phyloP scores from a whole-genome alignment of 2,329 filamentous ascomycete genomes.

The Phaeomoniella chlamydospora region DNA sequence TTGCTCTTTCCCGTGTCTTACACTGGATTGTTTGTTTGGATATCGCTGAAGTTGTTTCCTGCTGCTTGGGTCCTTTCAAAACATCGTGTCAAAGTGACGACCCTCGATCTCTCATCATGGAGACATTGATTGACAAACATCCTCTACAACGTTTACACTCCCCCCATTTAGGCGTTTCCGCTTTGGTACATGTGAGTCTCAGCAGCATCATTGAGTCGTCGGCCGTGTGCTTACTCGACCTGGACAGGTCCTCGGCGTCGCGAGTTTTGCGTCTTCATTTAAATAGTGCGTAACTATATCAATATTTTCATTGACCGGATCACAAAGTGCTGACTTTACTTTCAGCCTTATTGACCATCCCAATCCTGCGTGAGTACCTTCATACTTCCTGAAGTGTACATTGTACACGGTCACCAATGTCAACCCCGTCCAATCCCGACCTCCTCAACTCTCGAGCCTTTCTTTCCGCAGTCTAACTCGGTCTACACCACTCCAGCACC shows the following conservation, averaged over 20 bases:
- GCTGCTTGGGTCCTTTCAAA: too few relatives aligned
- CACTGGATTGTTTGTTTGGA: too few relatives aligned
- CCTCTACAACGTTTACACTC: constrained; percentile 27
- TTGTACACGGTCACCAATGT: too few relatives aligned
- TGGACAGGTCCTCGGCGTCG: constrained; percentile 23
- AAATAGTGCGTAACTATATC: constrained; percentile 26
- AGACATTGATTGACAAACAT: constrained; percentile 17
- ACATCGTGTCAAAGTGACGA: too few relatives aligned
- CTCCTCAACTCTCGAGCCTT: constrained; percentile 4
- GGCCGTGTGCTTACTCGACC: too few relatives aligned
- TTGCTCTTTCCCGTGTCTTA: too few relatives aligned
- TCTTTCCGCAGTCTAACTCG: constrained; percentile 2
- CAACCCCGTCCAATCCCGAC: too few relatives aligned
- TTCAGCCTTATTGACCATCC: constrained; percentile 27
- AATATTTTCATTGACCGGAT: neutral
- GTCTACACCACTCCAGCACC: constrained; percentile 27
- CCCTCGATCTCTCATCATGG: too few relatives aligned
- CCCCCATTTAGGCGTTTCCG: constrained; percentile 26
- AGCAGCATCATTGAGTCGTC: too few relatives aligned
- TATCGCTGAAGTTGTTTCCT: too few relatives aligned
- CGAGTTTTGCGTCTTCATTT: constrained; percentile 28
- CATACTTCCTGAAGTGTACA: too few relatives aligned
- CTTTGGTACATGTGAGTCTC: constrained; percentile 24
- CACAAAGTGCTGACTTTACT: neutral
- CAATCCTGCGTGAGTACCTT: constrained; percentile 24